Evolutionary conservation across 306 rosid genomes (phyloP).

Genomic region (Gillenia trifoliata): DNA sequence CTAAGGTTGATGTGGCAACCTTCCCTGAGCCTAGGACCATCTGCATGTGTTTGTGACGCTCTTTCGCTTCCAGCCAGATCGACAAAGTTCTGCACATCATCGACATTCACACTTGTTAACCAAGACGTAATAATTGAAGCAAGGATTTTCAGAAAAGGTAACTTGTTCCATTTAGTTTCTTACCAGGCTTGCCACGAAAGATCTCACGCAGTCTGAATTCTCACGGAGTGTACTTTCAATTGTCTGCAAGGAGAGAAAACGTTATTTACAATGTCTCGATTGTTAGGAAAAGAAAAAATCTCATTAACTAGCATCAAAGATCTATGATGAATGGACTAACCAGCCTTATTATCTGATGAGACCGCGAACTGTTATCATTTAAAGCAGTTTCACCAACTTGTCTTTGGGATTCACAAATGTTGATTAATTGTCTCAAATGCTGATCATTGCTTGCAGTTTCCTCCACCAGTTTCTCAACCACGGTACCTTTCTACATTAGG

Average conservation of each 20-base stretch:
- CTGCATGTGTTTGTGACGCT: conserved; percentile 95
- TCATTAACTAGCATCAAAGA: conserved; percentile 9
- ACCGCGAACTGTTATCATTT: conserved; percentile 91
- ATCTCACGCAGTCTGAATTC: conserved; percentile 74
- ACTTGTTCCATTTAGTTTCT: conserved; percentile 4
- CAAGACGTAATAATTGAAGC: neutral
- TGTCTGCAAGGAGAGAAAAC: conserved; percentile 47
- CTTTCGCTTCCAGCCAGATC: conserved; percentile 99
- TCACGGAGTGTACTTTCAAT: conserved; percentile 89
- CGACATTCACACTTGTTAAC: conserved; percentile 2
- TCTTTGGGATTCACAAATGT: conserved; percentile 99
- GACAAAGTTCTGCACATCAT: conserved; percentile 74
- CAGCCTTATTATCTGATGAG: conserved; percentile 98
- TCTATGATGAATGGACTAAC: conserved; percentile 34
- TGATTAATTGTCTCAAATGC: conserved; percentile 86
- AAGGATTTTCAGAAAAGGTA: conserved; percentile 2
- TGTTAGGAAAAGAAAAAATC: neutral
- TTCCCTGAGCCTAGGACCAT: conserved; percentile 96
- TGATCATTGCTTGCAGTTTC: conserved; percentile 83
- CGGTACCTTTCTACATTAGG: conserved; percentile 80
- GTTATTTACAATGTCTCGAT: neutral
- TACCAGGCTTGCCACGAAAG: conserved; percentile 98
- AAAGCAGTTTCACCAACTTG: conserved; percentile 99
- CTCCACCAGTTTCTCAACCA: conserved; percentile 95
- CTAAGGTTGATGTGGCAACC: conserved; percentile 99